Evolutionary conservation across 2,329 filamentous ascomycete species (phyloP).

Genomic region (Fonsecaea pedrosoi): DNA sequence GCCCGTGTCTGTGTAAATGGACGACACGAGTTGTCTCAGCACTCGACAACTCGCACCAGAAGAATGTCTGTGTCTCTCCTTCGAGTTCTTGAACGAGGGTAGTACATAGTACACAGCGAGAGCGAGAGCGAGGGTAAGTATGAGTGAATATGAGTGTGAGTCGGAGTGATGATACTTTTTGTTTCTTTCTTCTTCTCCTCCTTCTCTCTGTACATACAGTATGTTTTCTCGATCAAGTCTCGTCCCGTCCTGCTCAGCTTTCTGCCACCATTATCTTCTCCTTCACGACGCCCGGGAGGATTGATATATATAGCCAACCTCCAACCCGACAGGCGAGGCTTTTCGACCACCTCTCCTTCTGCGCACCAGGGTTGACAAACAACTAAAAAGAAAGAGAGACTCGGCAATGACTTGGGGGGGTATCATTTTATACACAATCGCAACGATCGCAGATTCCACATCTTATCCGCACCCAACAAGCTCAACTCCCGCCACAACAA

Average conservation of each 20-base stretch:
- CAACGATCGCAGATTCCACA: background rate
- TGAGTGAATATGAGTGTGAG: no score
- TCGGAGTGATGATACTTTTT: background rate
- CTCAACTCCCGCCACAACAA: slow-evolving; percentile 2
- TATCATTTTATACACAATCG: slow-evolving; percentile 1
- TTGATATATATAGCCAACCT: background rate
- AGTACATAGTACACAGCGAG: background rate
- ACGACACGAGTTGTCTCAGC: no score
- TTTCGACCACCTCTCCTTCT: background rate
- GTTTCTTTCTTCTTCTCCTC: background rate
- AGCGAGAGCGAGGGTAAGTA: no score
- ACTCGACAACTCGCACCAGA: no score
- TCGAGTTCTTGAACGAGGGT: background rate
- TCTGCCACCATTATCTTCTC: background rate
- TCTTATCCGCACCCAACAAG: background rate
- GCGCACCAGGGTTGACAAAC: background rate
- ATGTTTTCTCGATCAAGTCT: no score
- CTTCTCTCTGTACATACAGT: background rate
- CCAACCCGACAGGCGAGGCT: background rate
- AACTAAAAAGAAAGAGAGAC: background rate
- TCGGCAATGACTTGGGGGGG: background rate
- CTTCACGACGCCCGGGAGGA: background rate
- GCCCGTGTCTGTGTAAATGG: no score
- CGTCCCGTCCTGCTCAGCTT: background rate
- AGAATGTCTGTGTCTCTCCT: background rate